These are phyloP conservation scores for Pestalotiopsis fici DNA, from an alignment of 2,329 filamentous ascomycete species.

Conservation along the genomic window DNA sequence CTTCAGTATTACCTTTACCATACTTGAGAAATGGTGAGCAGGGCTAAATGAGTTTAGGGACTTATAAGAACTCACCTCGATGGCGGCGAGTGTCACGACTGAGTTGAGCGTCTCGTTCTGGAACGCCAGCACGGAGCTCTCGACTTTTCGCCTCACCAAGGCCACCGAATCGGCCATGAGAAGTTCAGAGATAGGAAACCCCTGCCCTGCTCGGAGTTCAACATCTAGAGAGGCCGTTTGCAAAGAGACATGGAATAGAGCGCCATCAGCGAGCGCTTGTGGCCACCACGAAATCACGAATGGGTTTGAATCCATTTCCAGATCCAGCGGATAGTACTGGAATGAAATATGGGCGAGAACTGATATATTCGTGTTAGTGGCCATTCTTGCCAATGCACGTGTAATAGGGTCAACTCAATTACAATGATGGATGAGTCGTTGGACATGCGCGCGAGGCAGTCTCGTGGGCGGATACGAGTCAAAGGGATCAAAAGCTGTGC, in stretches of 20 bases:
- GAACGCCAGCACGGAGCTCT: slow-evolving; percentile 44
- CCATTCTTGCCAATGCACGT: neutral
- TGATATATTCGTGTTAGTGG: slow-evolving; percentile 29
- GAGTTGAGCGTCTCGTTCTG: slow-evolving; percentile 59
- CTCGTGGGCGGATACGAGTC: slow-evolving; percentile 56
- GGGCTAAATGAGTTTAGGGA: neutral
- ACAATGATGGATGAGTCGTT: slow-evolving; percentile 59
- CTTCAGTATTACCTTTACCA: slow-evolving; percentile 51
- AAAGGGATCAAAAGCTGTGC: slow-evolving; percentile 49
- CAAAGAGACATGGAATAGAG: slow-evolving; percentile 59
- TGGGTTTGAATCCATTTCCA: slow-evolving; percentile 53
- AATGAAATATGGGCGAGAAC: slow-evolving; percentile 60
- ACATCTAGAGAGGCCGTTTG: slow-evolving; percentile 60
- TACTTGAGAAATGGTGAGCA: slow-evolving; percentile 32
- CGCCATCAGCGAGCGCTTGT: slow-evolving; percentile 54
- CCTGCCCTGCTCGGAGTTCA: slow-evolving; percentile 50
- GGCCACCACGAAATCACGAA: slow-evolving; percentile 64
- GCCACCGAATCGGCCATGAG: slow-evolving; percentile 59
- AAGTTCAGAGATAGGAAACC: slow-evolving; percentile 53
- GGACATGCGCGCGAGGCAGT: slow-evolving; percentile 50
- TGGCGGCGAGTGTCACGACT: slow-evolving; percentile 58
- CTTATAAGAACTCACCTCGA: slow-evolving; percentile 44
- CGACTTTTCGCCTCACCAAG: slow-evolving; percentile 50
- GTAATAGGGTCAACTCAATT: slow-evolving; percentile 23
- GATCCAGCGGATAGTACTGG: slow-evolving; percentile 60